Evolutionary conservation across 129 eudicot genomes (phyloP).

Genomic region (Flaveria trinervia): DNA sequence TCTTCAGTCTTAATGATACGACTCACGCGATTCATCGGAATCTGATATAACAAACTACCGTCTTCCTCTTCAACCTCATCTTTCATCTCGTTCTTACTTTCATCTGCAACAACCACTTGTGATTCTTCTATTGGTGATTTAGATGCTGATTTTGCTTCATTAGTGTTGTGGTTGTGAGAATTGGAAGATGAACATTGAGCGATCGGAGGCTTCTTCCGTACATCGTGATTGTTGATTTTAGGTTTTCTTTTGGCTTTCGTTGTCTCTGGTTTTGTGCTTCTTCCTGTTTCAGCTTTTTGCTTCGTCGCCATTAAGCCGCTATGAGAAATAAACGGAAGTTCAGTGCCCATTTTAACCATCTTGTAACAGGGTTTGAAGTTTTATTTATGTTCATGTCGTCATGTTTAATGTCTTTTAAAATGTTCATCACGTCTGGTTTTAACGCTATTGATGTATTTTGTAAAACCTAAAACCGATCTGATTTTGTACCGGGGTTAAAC

Average conservation of each 20-base stretch:
- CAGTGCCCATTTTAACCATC: no score
- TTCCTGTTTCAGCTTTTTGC: conserved; percentile 19
- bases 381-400: no score
- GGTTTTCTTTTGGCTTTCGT: conserved; percentile 33
- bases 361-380: no score
- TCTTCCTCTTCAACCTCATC: conserved; percentile 37
- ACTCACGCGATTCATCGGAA: conserved; percentile 68
- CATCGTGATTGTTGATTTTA: conserved; percentile 11
- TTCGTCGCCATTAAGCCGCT: conserved; percentile 16
- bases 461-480: no score
- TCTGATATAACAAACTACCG: conserved; percentile 29
- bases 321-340: no score
- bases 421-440: no score
- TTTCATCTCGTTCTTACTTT: conserved; percentile 7
- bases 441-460: no score
- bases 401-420: no score
- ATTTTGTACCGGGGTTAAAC: no score
- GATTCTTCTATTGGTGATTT: not conserved
- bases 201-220: conserved; percentile 9
- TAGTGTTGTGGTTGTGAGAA: conserved; percentile 21
- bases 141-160: conserved; percentile 20
- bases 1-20: conserved; percentile 63
- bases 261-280: conserved; percentile 17
- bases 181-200: conserved; percentile 1
- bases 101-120: conserved; percentile 1